A percentile compares a stretch with the other conserved stretches of the same genome.
Evolutionary conservation across 1,284 basidiomycete genomes (phyloP).

Genomic region (Xanthoconium separans): DNA sequence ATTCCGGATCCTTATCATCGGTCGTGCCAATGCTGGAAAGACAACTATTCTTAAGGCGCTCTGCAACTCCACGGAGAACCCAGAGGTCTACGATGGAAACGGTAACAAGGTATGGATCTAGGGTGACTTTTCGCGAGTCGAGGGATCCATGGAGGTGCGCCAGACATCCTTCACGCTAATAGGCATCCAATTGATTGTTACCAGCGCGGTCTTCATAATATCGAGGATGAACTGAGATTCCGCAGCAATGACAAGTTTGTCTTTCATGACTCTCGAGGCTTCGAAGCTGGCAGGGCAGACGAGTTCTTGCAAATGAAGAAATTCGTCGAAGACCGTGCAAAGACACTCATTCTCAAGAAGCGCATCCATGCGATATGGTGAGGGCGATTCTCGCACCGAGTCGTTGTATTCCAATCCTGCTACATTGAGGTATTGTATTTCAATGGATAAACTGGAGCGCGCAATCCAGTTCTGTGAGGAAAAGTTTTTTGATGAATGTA

Average conservation of each 20-base stretch:
- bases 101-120: slow-evolving; percentile 15
- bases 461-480: no score
- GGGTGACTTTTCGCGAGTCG: neutral
- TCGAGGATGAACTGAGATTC: neutral
- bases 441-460: no score
- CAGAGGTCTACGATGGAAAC: neutral
- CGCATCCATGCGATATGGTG: no score
- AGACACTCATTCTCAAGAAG: no score
- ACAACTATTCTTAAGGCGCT: slow-evolving; percentile 5
- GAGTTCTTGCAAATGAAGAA: no score
- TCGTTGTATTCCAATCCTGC: no score
- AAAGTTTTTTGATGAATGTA: no score
- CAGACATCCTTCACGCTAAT: neutral
- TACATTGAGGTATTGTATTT: no score
- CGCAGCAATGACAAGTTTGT: neutral
- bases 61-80: slow-evolving; percentile 2
- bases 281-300: no score
- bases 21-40: slow-evolving; percentile 6
- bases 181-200: neutral
- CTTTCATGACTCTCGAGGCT: no score
- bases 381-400: no score
- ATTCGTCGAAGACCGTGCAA: no score
- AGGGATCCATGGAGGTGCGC: neutral
- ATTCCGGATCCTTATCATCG: neutral
- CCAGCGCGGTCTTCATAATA: neutral